Evolutionary conservation across 768 basidiomycete genomes (phyloP), one percentile per base, ranked within the genome.

Genomic region (Suillus clintonianus): DNA sequence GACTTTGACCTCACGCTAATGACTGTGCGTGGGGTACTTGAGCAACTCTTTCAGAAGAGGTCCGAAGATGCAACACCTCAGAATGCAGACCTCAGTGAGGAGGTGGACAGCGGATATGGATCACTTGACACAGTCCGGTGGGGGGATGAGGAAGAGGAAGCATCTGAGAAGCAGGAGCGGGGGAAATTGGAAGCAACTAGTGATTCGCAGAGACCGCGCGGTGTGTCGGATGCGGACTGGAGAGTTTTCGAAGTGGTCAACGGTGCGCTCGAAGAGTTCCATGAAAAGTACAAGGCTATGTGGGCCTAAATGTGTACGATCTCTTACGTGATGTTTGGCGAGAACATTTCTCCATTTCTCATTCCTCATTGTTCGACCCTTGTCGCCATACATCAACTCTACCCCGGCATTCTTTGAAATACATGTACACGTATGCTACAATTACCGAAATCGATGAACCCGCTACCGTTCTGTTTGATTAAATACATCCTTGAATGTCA

Each of bases 231-330:
- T 22, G 71, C 65, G 5, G 87, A 89, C 65, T 86, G 87, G 87
- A 78, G 67, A 60, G 82, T 89, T 2, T 87, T 85, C 50, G 75
- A 82, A 60, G 76, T 88, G 14, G 76, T 88, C 9, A 68, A 76
- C 32, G 78, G 64, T 3, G 78, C 80, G 24, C 76, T 76, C 50
- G 70, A 69, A 10, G 84, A 89, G 66, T 89, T 90, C 61, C 74
- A 83, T 10, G 80, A 75, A 62, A 89, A 89, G 71, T 90, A 83
- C 75, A 82, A 74, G 65, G 83, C 80, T 9, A 89, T 88, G 77
- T 89, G 88, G 88, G 88, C 88, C 0, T 82, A 22, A 65, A 32
- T 19, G 30, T 41, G 42, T 51, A 27, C 17, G 5, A 6, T 15
- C 37, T 47, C 43, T n/a, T 45, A 45, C 19, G 22, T 22, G 43